Percentiles rank a stretch among this genome's conserved stretches.
phyloP scores from a whole-genome alignment of 257 asterid species.

The Penstemon eatonii region DNA sequence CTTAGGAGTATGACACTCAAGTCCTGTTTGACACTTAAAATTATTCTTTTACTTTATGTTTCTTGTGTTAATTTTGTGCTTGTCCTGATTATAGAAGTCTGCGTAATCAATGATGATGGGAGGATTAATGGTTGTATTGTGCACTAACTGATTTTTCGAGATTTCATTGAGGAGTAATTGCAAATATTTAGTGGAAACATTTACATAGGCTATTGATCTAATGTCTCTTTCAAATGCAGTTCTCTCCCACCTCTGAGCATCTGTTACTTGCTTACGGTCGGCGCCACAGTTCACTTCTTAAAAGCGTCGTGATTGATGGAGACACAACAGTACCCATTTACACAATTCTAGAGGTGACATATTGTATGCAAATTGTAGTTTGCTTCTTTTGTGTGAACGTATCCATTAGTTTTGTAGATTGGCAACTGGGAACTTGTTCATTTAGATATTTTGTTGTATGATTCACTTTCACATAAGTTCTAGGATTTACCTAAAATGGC shows the following conservation, averaged over 20 bases:
- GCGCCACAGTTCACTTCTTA: slow-evolving; percentile 91
- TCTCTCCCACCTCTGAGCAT: slow-evolving; percentile 95
- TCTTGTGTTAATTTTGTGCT: slow-evolving; percentile 19
- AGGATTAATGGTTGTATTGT: slow-evolving; percentile 15
- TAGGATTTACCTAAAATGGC: slow-evolving; percentile 5
- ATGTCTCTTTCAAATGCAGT: slow-evolving; percentile 53
- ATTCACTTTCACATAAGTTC: slow-evolving; percentile 7
- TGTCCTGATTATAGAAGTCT: slow-evolving; percentile 4
- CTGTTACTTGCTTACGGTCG: slow-evolving; percentile 93
- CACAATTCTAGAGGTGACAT: slow-evolving; percentile 83
- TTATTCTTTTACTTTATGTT: background rate
- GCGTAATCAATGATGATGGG: background rate
- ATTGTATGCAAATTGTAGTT: slow-evolving; percentile 5
- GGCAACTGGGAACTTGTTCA: background rate
- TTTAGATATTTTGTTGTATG: background rate
- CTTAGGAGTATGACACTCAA: too few species aligned
- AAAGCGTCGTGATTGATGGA: slow-evolving; percentile 88
- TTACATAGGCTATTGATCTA: slow-evolving; percentile 15
- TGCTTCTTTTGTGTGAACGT: slow-evolving; percentile 10
- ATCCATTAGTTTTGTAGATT: slow-evolving; percentile 1
- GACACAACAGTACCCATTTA: slow-evolving; percentile 77
- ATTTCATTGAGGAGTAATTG: background rate
- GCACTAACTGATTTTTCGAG: slow-evolving; percentile 1
- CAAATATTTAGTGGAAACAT: slow-evolving; percentile 11
- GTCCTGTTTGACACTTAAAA: too few species aligned